Evolutionary conservation across 108 stramenopile species (phyloP).

Genomic region (Mediolabrus comicus): DNA sequence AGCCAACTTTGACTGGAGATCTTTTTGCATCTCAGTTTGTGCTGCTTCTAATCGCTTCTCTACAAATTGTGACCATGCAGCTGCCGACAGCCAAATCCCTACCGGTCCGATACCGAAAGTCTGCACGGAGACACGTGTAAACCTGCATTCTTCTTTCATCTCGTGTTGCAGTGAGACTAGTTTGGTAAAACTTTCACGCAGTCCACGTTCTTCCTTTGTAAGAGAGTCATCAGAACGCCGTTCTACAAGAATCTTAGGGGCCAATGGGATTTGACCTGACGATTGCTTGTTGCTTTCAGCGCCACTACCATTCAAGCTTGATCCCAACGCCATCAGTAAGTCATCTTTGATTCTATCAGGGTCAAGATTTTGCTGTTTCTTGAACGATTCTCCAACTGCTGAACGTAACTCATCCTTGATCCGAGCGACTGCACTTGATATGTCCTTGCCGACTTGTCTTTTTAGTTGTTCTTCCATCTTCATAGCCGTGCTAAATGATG

Average conservation of each 20-base stretch:
- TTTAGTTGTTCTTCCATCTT: constrained; percentile 14
- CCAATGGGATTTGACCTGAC: constrained; percentile 17
- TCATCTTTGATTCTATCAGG: constrained; percentile 18
- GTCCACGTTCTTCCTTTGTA: constrained; percentile 26
- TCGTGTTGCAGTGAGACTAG: constrained; percentile 41
- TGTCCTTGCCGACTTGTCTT: constrained; percentile 7
- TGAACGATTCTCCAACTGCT: constrained; percentile 34
- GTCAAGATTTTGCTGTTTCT: constrained; percentile 9
- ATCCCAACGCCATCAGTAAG: not conserved
- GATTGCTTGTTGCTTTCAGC: not conserved
- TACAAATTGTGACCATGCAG: constrained; percentile 40
- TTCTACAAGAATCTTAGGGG: constrained; percentile 21
- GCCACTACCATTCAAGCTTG: not conserved
- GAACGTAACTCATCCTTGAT: constrained; percentile 40
- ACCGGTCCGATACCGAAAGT: constrained; percentile 35
- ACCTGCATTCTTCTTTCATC: constrained; percentile 37
- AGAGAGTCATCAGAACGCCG: constrained; percentile 20
- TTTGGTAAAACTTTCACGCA: constrained; percentile 29
- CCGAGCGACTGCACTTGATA: constrained; percentile 35
- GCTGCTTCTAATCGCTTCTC: constrained; percentile 41
- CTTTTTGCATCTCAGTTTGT: constrained; percentile 40
- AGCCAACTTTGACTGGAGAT: constrained; percentile 31
- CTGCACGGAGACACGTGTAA: constrained; percentile 21
- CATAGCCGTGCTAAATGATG: not conserved
- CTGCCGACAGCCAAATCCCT: constrained; percentile 36